Conservation (phyloP, 2,329 filamentous ascomycete genomes). For the Sclerotinia nivalis region DNA sequence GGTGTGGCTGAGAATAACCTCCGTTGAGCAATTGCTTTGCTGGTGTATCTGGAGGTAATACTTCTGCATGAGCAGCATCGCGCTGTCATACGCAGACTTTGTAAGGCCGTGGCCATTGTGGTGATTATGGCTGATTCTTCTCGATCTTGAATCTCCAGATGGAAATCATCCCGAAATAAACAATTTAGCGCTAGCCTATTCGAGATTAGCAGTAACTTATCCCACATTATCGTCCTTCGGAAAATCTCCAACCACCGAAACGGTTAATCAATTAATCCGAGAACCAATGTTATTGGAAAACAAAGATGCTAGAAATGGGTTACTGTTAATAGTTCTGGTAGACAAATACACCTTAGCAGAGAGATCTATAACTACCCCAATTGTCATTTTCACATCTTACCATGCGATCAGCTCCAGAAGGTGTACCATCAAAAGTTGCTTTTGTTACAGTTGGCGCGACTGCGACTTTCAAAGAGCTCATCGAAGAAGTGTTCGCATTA, state of each 20-base stretch:
- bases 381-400: neutral
- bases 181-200: slow-evolving; percentile 9
- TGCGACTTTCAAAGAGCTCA: slow-evolving; percentile 73
- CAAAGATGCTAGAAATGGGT: neutral
- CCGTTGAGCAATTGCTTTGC: slow-evolving; percentile 31
- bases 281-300: neutral
- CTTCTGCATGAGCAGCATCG: slow-evolving; percentile 34
- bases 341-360: neutral
- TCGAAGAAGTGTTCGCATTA: slow-evolving; percentile 63
- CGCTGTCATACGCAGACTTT: slow-evolving; percentile 36
- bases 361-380: neutral
- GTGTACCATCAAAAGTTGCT: slow-evolving; percentile 46
- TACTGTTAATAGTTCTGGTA: neutral
- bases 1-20: slow-evolving; percentile 35
- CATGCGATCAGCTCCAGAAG: neutral
- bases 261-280: slow-evolving; percentile 1
- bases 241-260: neutral
- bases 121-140: slow-evolving; percentile 19
- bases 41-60: slow-evolving; percentile 25
- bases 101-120: slow-evolving; percentile 39
- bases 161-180: slow-evolving; percentile 17
- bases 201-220: neutral
- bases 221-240: slow-evolving; percentile 17
- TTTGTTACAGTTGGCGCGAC: slow-evolving; percentile 94
- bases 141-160: slow-evolving; percentile 8